phyloP scores from a whole-genome alignment of 2,329 filamentous ascomycete species.

The Fusarium sp. region DNA sequence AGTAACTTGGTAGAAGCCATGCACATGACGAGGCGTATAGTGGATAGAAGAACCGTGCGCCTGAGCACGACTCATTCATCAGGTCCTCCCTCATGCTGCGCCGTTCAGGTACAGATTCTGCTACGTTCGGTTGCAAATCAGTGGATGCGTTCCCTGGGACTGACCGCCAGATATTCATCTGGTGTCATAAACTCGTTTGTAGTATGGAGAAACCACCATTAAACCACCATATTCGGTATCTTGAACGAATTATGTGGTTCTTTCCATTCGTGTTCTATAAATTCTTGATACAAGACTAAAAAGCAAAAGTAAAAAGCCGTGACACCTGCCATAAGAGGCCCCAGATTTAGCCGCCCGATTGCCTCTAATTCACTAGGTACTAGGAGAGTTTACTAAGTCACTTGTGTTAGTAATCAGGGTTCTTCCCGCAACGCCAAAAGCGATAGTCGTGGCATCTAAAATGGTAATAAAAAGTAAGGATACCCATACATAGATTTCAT shows the following conservation, averaged over 20 bases:
- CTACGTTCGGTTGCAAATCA: constrained; percentile 2
- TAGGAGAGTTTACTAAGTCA: neutral
- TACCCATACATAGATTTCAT: neutral
- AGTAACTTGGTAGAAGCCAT: constrained; percentile 1
- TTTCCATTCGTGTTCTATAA: constrained; percentile 1
- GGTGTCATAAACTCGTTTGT: neutral
- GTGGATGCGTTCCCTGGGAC: neutral
- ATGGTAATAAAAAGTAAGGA: neutral
- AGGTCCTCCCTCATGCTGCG: constrained; percentile 16
- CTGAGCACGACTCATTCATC: constrained; percentile 5
- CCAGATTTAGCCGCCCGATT: constrained; percentile 40
- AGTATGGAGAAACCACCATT: neutral
- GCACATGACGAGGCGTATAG: constrained; percentile 10
- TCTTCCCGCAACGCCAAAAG: constrained; percentile 15
- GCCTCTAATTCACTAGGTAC: neutral
- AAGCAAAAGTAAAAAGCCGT: constrained; percentile 19
- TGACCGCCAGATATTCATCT: constrained; percentile 21
- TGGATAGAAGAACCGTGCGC: constrained; percentile 11
- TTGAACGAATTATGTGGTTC: constrained; percentile 4
- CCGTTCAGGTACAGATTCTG: constrained; percentile 19
- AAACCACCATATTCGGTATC: neutral
- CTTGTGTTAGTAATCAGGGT: constrained; percentile 9
- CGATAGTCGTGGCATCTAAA: neutral
- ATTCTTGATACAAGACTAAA: constrained; percentile 16
- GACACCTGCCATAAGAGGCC: constrained; percentile 9